A percentile compares a stretch with the other conserved stretches of the same genome.
Evolutionary conservation across 768 basidiomycete species (phyloP).

Genomic region (Tephrocybe sp.): DNA sequence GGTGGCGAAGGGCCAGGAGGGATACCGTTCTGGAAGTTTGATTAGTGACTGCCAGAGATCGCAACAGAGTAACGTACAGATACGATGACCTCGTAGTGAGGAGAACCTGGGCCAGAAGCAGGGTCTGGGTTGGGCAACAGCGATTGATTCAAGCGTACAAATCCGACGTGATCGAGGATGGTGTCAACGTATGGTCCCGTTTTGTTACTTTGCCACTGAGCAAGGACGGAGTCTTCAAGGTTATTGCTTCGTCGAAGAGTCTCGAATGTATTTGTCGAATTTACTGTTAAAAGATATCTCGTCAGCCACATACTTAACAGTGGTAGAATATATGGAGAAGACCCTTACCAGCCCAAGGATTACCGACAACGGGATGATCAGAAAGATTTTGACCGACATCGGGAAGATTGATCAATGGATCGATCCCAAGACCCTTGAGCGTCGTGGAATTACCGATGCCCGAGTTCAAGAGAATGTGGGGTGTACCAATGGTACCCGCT

Average conservation of each 20-base stretch:
- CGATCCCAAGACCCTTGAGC: slow-evolving; percentile 18
- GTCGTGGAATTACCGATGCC: slow-evolving; percentile 28
- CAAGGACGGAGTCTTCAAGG: slow-evolving; percentile 11
- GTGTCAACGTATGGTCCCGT: slow-evolving; percentile 27
- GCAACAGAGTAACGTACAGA: slow-evolving; percentile 18
- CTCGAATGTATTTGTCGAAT: slow-evolving; percentile 26
- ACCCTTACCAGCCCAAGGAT: slow-evolving; percentile 18
- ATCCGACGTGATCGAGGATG: slow-evolving; percentile 24
- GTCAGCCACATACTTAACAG: background rate
- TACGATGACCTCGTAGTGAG: slow-evolving; percentile 33
- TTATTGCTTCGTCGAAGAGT: slow-evolving; percentile 16
- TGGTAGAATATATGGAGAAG: background rate
- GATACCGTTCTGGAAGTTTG: slow-evolving; percentile 8
- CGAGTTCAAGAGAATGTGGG: slow-evolving; percentile 28
- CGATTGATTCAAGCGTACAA: slow-evolving; percentile 22
- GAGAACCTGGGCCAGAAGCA: slow-evolving; percentile 28
- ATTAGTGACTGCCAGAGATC: background rate
- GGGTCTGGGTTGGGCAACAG: slow-evolving; percentile 21
- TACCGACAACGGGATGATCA: slow-evolving; percentile 28
- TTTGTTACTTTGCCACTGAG: slow-evolving; percentile 26
- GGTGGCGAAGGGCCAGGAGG: slow-evolving; percentile 10
- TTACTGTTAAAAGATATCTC: slow-evolving; percentile 6
- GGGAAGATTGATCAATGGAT: slow-evolving; percentile 27
- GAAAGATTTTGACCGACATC: slow-evolving; percentile 36
- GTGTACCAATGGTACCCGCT: slow-evolving; percentile 29